Conservation (phyloP, 2,329 filamentous ascomycete genomes). For the Akanthomyces lecanii region DNA sequence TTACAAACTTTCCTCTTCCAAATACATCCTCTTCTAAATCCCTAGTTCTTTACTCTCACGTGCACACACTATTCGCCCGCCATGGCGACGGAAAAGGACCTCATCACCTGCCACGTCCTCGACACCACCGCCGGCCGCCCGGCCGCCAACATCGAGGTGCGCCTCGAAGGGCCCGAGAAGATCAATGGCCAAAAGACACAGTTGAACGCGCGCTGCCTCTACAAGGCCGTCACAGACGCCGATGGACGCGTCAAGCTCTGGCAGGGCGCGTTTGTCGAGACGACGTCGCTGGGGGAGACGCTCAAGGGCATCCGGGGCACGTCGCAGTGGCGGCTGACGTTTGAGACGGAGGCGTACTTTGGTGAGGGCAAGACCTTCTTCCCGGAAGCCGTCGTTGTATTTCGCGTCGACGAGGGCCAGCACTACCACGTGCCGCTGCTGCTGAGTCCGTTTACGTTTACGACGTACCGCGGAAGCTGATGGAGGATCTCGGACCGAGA, state of each 20-base stretch:
- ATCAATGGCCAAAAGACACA: constrained; percentile 21
- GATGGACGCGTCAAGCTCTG: constrained; percentile 72
- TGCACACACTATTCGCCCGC: no score
- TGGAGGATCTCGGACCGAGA: background rate
- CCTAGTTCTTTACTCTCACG: background rate
- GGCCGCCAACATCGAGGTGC: constrained; percentile 61
- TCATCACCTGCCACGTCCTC: constrained; percentile 83
- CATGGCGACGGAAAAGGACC: constrained; percentile 42
- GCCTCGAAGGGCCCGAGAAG: constrained; percentile 47
- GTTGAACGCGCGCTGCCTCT: constrained; percentile 9
- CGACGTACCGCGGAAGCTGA: constrained; percentile 75
- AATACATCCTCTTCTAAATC: background rate
- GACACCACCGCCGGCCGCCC: constrained; percentile 74
- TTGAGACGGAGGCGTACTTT: constrained; percentile 71
- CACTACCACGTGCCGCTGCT: constrained; percentile 78
- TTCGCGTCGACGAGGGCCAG: constrained; percentile 52
- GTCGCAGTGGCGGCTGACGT: constrained; percentile 64
- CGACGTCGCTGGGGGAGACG: constrained; percentile 52
- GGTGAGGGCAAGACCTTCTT: constrained; percentile 59
- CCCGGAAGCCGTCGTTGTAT: constrained; percentile 54
- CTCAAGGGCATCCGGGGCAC: constrained; percentile 40
- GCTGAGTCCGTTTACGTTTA: constrained; percentile 74
- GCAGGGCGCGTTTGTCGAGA: constrained; percentile 46
- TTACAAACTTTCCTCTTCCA: background rate
- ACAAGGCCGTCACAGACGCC: constrained; percentile 54